Base-by-base conservation (phyloP, 306 rosid genomes). In the Citrullus amarus region DNA sequence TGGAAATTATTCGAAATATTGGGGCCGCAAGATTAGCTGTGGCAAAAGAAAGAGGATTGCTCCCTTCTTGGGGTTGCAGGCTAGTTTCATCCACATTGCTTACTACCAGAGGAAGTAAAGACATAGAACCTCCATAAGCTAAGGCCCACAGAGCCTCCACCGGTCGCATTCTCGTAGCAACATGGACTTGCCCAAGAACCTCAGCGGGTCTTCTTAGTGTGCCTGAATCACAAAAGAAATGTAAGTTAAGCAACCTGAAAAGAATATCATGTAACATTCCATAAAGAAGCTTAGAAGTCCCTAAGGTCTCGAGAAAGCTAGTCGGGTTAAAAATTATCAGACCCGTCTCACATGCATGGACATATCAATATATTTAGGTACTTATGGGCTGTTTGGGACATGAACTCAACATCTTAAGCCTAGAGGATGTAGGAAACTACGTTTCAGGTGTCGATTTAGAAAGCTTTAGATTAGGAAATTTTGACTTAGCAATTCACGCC, bases 131-230 rank as follows among this genome's bases (percentile, higher is more conserved):
- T 14, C 99, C 99, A 80, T 89, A 89, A 44, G 97, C 92, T 81
- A 92, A 86, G 81, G 99, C 99, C 99, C 99, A 95, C 82, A 95
- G 80, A 57, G 97, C 96, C 67, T 90, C 96, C 68, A 80, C 90
- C 12, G 97, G 97, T 59, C 92, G 86, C 88, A 90, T 88, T 60
- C 99, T 86, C 57, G 88, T 85, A 50, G 97, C 97, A 88, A 92
- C 93, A 82, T 95, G 91, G 79, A 95, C 97, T 88, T 92, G 99
- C 82, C 99, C 99, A 74, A 95, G 99, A 76, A 92, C 93, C 90
- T 90, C 99, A 70, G 99, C 99, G 17, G 99, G 97, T 82, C 99
- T 92, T 78, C 97, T 92, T 71, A 86, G 89, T 79, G 79, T 59
- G 78, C 99, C 99, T 95, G 88, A 80, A 87, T 81, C 68, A 84